Base-by-base conservation (phyloP, 208 protist genomes). In the Trypanosoma rangeli region DNA sequence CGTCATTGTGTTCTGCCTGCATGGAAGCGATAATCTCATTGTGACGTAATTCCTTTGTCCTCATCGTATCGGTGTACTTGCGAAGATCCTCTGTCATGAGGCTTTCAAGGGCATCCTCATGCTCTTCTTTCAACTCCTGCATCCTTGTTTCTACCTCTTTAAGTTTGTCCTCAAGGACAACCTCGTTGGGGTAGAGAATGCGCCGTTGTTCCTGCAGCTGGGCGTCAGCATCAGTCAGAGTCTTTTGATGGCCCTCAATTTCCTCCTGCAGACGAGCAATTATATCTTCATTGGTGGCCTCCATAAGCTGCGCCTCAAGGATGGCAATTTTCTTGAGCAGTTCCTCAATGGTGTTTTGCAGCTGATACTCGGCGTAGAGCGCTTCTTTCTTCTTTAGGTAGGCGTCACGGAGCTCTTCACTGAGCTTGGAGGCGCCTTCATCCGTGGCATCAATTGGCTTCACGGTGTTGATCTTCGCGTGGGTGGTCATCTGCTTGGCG, bases 381-480 rank as follows among this genome's bases (percentile, higher is more conserved):
- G 87, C 87, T 71, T 90, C 87, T 70, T 85, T 88, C 73, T 90
- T 90, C 69, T 81, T 83, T 60, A 77, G 74, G 72, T 89, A 93
- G 55, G 82, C 81, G 64, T 89, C 82, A 67, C 77, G 71, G 35
- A 83, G 76, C 46, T 74, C 65, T 46, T 86, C 87, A 49, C 63
- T 68, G 48, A 86, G 50, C 18, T 85, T 74, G 20, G 73, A 70
- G 37, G 55, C 78, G 62, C 70, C 75, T 28, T 82, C 68, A 69
- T 79, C 71, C 24, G 52, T 55, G 29, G 76, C 74, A 35, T 83
- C 79, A 52, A 74, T 48, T 31, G 64, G 73, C 46, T 82, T 76
- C 20, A 93, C 81, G 28, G 79, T 86, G 77, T 92, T 93, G 39
- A 93, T 85, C 76, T 83, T 87, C n/a, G 87, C 87, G 71, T 93